Conservation (phyloP, 192 early-diverging fungal species). For the Podila epigama region DNA sequence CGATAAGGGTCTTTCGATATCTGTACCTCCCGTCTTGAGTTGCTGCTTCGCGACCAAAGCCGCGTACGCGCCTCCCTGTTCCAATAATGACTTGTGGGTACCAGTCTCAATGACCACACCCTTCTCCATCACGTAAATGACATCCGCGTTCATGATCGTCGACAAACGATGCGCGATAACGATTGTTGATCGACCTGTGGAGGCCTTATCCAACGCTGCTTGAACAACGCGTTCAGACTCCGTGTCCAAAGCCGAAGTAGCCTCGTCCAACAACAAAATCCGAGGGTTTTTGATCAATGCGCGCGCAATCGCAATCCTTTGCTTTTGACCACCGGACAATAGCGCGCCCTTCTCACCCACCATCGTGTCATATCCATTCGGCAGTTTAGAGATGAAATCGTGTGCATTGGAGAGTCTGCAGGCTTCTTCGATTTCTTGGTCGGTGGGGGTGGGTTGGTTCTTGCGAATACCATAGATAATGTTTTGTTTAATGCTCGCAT, state of each 20-base stretch:
- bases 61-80: constrained; percentile 54
- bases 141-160: constrained; percentile 73
- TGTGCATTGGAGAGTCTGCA: constrained; percentile 78
- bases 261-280: constrained; percentile 81
- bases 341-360: constrained; percentile 77
- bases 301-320: constrained; percentile 87
- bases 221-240: constrained; percentile 72
- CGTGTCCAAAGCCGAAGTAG: constrained; percentile 80
- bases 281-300: constrained; percentile 80
- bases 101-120: constrained; percentile 62
- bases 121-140: constrained; percentile 69
- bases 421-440: constrained; percentile 76
- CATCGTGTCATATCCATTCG: constrained; percentile 80
- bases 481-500: constrained; percentile 80
- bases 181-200: constrained; percentile 69
- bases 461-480: constrained; percentile 71
- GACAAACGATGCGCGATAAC: constrained; percentile 76
- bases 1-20: constrained; percentile 10
- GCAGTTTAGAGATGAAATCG: constrained; percentile 85
- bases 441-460: constrained; percentile 49
- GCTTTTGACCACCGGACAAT: constrained; percentile 59
- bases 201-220: constrained; percentile 63
- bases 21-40: constrained; percentile 54
- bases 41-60: constrained; percentile 66
- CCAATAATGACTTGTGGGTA: constrained; percentile 61